Evolutionary conservation across 1,284 basidiomycete genomes (phyloP).

Genomic region (Trichosporon inkin): DNA sequence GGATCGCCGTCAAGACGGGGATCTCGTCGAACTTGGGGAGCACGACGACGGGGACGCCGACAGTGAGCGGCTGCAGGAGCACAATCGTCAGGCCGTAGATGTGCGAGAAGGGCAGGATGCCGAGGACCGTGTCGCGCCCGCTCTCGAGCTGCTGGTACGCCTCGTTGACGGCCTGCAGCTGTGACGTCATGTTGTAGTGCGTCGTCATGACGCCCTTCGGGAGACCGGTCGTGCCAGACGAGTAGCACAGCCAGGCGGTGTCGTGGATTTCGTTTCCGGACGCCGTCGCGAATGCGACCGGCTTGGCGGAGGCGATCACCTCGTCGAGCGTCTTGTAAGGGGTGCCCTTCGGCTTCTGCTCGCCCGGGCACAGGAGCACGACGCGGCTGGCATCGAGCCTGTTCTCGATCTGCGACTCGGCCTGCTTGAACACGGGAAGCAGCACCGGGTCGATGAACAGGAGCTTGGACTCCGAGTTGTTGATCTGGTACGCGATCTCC

Average conservation of each 20-base stretch:
- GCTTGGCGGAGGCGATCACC: slow-evolving; percentile 6
- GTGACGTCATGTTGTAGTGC: slow-evolving; percentile 60
- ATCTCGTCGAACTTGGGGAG: slow-evolving; percentile 60
- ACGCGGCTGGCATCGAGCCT: slow-evolving; percentile 12
- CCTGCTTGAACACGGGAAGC: slow-evolving; percentile 42
- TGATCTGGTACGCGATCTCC: slow-evolving; percentile 49
- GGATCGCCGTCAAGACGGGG: slow-evolving; percentile 63
- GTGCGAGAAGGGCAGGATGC: slow-evolving; percentile 21
- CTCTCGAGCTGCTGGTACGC: slow-evolving; percentile 10
- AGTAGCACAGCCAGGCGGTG: slow-evolving; percentile 57
- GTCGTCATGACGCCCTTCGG: slow-evolving; percentile 56
- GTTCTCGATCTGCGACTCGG: slow-evolving; percentile 10
- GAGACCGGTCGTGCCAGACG: slow-evolving; percentile 58
- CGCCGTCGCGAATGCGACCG: slow-evolving; percentile 14
- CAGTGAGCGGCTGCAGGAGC: slow-evolving; percentile 60
- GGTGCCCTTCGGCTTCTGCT: slow-evolving; percentile 11
- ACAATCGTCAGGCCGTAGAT: slow-evolving; percentile 38
- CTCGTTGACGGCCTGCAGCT: slow-evolving; percentile 18
- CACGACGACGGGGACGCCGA: slow-evolving; percentile 62
- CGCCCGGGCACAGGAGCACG: slow-evolving; percentile 13
- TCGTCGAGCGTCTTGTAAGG: slow-evolving; percentile 16
- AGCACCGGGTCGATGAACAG: slow-evolving; percentile 59
- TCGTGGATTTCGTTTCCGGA: slow-evolving; percentile 11
- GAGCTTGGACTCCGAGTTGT: slow-evolving; percentile 57
- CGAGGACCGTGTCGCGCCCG: slow-evolving; percentile 15